Percentiles rank a stretch among this genome's conserved stretches.
phyloP scores from a whole-genome alignment of 2,329 filamentous ascomycete species.

The Fusarium solani-melongenae region DNA sequence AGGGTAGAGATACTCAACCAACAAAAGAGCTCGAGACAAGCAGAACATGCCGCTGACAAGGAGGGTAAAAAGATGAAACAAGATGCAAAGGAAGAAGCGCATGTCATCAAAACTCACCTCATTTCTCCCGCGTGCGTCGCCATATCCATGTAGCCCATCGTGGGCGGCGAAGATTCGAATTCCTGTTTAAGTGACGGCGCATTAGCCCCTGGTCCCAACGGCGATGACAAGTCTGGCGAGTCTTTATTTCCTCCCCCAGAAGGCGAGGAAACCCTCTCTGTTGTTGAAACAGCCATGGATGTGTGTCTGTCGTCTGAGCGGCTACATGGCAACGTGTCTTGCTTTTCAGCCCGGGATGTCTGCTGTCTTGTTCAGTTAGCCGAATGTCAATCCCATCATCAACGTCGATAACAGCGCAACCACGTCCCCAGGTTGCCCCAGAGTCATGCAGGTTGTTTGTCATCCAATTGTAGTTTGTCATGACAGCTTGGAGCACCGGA shows the following conservation, averaged over 20 bases:
- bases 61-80: neutral
- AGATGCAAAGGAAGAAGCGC: conserved; percentile 9
- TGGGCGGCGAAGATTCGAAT: conserved; percentile 65
- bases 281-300: neutral
- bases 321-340: neutral
- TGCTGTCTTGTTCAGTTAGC: conserved; percentile 13
- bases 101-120: conserved; percentile 58
- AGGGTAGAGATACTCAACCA: neutral
- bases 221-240: conserved; percentile 9
- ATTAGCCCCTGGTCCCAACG: conserved; percentile 33
- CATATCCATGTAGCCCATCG: conserved; percentile 66
- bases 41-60: neutral
- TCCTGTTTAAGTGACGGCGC: conserved; percentile 56
- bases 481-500: conserved; percentile 18
- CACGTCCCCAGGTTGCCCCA: neutral
- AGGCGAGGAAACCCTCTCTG: conserved; percentile 5
- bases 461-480: conserved; percentile 3
- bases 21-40: neutral
- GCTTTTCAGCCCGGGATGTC: neutral
- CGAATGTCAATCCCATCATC: neutral
- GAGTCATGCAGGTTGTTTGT: conserved; percentile 16
- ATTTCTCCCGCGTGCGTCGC: conserved; percentile 62
- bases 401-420: neutral
- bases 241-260: conserved; percentile 8
- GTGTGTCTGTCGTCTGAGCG: neutral